Evolutionary conservation across 768 basidiomycete species (phyloP).

Genomic region (Pholiota molesta): DNA sequence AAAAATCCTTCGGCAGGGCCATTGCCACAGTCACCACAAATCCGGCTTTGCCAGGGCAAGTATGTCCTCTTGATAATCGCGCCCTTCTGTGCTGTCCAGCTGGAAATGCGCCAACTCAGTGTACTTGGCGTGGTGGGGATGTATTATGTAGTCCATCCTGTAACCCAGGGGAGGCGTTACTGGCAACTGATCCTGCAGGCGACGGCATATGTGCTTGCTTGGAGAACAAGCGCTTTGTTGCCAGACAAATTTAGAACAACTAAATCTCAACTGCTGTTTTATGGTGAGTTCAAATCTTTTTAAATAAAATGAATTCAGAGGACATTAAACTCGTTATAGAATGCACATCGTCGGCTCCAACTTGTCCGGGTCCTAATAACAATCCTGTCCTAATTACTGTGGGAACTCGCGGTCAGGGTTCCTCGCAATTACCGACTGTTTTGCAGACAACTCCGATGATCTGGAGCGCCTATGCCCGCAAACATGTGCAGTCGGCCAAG

Average conservation of each 20-base stretch:
- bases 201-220: neutral
- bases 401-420: slow-evolving; percentile 5
- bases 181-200: slow-evolving; percentile 1
- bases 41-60: neutral
- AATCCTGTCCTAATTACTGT: neutral
- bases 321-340: neutral
- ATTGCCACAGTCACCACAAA: slow-evolving; percentile 1
- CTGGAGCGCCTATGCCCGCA: neutral
- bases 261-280: neutral
- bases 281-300: neutral
- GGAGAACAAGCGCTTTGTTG: slow-evolving; percentile 5
- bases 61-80: neutral
- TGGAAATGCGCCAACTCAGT: neutral
- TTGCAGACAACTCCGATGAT: neutral
- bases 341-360: neutral
- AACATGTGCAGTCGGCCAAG: slow-evolving; percentile 3
- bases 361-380: neutral
- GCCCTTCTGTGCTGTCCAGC: slow-evolving; percentile 2
- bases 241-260: slow-evolving; percentile 1
- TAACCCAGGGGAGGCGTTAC: neutral
- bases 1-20: neutral
- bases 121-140: neutral
- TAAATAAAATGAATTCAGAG: neutral
- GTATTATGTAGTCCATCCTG: slow-evolving; percentile 2
- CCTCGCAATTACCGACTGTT: neutral